Conservation (phyloP, 1,139 yeast genomes). For the Lodderomyces theae region DNA sequence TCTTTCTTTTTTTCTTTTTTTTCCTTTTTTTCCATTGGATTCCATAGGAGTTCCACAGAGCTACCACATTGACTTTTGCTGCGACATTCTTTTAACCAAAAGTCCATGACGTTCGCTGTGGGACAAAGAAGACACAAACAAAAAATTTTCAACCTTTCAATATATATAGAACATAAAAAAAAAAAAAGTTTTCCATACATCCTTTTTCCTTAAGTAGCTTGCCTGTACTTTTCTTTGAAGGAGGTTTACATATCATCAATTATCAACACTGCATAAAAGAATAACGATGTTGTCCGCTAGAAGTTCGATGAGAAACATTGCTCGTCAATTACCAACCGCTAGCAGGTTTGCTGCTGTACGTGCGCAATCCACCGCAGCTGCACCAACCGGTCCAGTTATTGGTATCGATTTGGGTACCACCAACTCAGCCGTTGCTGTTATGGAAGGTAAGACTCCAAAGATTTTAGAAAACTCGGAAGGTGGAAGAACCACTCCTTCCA, state of each 20-base stretch:
- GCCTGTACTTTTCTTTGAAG: not conserved
- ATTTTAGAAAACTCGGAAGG: constrained; percentile 98
- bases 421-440: constrained; percentile 97
- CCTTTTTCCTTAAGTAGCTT: constrained; percentile 3
- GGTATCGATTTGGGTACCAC: constrained; percentile 99
- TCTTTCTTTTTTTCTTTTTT: not conserved
- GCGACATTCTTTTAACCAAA: not conserved
- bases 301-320: constrained; percentile 42
- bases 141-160: constrained; percentile 2
- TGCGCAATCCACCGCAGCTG: constrained; percentile 49
- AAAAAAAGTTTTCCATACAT: constrained; percentile 1
- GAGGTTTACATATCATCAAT: not conserved
- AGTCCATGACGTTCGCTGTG: constrained; percentile 1
- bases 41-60: not conserved
- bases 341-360: constrained; percentile 36
- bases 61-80: constrained; percentile 1
- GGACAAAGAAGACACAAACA: too few species aligned
- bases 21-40: not conserved
- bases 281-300: constrained; percentile 47
- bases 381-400: constrained; percentile 75
- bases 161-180: too few species aligned
- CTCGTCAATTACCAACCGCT: constrained; percentile 10
- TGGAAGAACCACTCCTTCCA: constrained; percentile 98
- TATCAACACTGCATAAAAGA: not conserved
- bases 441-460: constrained; percentile 87